Percentiles rank a stretch among this genome's conserved stretches.
phyloP scores from a whole-genome alignment of 768 basidiomycete genomes.

The Lyophyllum decastes region DNA sequence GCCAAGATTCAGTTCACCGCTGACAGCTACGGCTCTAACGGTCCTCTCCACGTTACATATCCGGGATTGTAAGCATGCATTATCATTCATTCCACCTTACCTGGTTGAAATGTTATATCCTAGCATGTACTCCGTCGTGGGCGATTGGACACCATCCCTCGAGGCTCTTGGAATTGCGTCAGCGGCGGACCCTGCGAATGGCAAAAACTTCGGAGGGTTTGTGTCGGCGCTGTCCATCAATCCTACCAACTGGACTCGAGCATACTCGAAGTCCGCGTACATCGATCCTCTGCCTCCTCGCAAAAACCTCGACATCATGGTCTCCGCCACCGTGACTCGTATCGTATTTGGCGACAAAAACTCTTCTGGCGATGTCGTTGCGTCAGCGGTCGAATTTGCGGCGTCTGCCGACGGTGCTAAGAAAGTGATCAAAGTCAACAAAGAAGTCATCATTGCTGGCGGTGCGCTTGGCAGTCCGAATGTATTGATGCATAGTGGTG shows the following conservation, averaged over 20 bases:
- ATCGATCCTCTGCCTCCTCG: slow-evolving; percentile 64
- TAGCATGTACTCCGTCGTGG: slow-evolving; percentile 51
- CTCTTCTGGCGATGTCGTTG: slow-evolving; percentile 41
- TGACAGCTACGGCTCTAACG: slow-evolving; percentile 45
- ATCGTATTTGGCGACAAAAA: slow-evolving; percentile 38
- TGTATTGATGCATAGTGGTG: slow-evolving; percentile 56
- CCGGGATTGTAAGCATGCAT: slow-evolving; percentile 20
- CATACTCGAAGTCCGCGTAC: slow-evolving; percentile 59
- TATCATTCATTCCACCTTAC: slow-evolving; percentile 36
- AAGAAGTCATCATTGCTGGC: slow-evolving; percentile 52
- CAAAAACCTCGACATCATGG: slow-evolving; percentile 62
- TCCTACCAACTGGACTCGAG: slow-evolving; percentile 59
- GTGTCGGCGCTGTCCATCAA: slow-evolving; percentile 64
- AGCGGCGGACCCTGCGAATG: slow-evolving; percentile 44
- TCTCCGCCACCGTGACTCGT: slow-evolving; percentile 59
- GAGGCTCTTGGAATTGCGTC: slow-evolving; percentile 43
- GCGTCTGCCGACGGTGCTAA: slow-evolving; percentile 15
- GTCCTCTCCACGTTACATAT: slow-evolving; percentile 35
- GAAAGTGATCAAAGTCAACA: slow-evolving; percentile 22
- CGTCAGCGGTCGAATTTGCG: slow-evolving; percentile 53
- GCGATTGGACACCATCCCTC: slow-evolving; percentile 57
- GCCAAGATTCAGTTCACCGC: slow-evolving; percentile 44
- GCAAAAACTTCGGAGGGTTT: slow-evolving; percentile 50
- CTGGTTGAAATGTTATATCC: not conserved
- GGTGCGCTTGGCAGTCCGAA: slow-evolving; percentile 55